Evolutionary conservation across 1,284 basidiomycete genomes (phyloP).

Genomic region (Apiotrichum akiyoshidainum): DNA sequence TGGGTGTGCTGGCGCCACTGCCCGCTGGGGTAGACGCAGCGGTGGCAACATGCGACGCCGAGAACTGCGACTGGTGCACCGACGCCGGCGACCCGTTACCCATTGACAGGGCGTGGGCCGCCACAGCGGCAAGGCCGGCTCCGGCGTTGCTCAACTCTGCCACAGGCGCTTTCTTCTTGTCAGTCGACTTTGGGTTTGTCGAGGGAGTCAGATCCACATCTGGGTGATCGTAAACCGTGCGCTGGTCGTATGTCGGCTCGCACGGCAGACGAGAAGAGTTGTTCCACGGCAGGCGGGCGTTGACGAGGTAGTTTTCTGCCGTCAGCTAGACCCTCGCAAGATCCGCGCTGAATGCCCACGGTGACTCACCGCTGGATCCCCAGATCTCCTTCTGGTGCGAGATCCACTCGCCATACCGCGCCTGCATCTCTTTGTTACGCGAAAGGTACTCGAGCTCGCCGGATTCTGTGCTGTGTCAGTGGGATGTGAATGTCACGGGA

Average conservation of each 20-base stretch:
- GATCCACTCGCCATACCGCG: slow-evolving; percentile 45
- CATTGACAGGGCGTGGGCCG: neutral
- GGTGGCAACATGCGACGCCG: slow-evolving; percentile 9
- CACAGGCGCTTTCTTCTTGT: neutral
- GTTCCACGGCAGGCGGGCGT: slow-evolving; percentile 37
- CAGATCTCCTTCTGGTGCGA: slow-evolving; percentile 35
- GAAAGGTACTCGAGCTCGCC: slow-evolving; percentile 37
- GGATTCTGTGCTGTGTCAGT: slow-evolving; percentile 16
- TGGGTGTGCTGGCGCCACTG: slow-evolving; percentile 16
- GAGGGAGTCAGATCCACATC: slow-evolving; percentile 19
- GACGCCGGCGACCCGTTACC: neutral
- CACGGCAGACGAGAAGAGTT: neutral
- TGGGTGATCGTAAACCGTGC: slow-evolving; percentile 19
- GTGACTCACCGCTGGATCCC: slow-evolving; percentile 41
- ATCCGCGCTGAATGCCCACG: too few relatives aligned
- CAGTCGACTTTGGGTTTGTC: slow-evolving; percentile 9
- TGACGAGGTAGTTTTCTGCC: slow-evolving; percentile 42
- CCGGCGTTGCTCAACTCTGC: neutral
- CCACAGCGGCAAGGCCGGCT: neutral
- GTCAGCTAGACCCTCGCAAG: neutral
- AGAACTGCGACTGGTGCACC: neutral
- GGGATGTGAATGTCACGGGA: too few relatives aligned
- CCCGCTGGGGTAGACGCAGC: slow-evolving; percentile 5
- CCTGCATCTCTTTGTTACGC: slow-evolving; percentile 44
- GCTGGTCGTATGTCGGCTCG: slow-evolving; percentile 25